These are phyloP conservation scores for Neoboletus magnificus DNA, from an alignment of 768 basidiomycete genomes.

Conservation along the genomic window DNA sequence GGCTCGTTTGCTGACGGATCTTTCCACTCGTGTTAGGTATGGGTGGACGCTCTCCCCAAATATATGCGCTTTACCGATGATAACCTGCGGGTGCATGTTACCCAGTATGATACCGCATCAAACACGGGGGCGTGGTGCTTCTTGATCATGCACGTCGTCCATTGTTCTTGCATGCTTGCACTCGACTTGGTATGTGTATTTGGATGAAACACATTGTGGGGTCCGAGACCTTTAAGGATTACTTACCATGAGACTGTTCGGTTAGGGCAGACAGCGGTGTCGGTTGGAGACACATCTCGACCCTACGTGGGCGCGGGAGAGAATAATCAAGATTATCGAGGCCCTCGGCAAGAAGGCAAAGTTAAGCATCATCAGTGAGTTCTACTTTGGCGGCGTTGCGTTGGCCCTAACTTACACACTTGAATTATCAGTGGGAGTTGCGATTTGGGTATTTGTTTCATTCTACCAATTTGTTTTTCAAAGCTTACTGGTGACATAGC, in stretches of 20 bases:
- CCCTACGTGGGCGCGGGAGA: slow-evolving; percentile 36
- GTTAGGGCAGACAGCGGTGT: slow-evolving; percentile 34
- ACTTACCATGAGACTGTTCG: neutral
- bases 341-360: slow-evolving; percentile 41
- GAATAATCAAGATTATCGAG: slow-evolving; percentile 38
- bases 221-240: neutral
- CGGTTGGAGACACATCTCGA: slow-evolving; percentile 24
- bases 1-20: slow-evolving; percentile 3
- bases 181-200: slow-evolving; percentile 54
- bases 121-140: slow-evolving; percentile 82
- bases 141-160: slow-evolving; percentile 68
- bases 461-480: slow-evolving; percentile 24
- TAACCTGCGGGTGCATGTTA: slow-evolving; percentile 62
- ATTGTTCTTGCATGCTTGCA: slow-evolving; percentile 65
- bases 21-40: slow-evolving; percentile 42
- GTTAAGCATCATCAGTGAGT: slow-evolving; percentile 45
- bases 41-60: slow-evolving; percentile 65
- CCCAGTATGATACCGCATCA: slow-evolving; percentile 77
- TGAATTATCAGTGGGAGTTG: slow-evolving; percentile 50
- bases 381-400: slow-evolving; percentile 32
- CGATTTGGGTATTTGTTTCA: slow-evolving; percentile 54
- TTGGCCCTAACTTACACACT: slow-evolving; percentile 4
- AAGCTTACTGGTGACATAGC: slow-evolving; percentile 37
- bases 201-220: neutral
- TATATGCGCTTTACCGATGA: slow-evolving; percentile 69